Evolutionary conservation across 2,329 filamentous ascomycete species (phyloP).

Genomic region (Chrysoporthe puriensis): DNA sequence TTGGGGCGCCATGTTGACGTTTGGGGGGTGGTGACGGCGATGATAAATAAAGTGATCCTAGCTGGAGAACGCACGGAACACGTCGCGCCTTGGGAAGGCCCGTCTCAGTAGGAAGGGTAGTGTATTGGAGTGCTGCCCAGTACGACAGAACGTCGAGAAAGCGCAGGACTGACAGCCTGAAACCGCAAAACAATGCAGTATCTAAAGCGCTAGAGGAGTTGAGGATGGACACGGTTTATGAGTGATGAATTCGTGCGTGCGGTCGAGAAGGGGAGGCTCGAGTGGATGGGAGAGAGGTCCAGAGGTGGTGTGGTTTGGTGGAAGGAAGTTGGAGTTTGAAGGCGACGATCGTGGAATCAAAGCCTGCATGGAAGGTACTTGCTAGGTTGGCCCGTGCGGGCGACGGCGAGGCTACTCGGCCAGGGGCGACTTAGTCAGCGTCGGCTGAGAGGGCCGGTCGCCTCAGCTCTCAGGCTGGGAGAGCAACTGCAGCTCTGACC

Average conservation of each 20-base stretch:
- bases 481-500: background rate
- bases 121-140: conserved; percentile 2
- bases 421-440: background rate
- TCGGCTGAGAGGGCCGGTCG: background rate
- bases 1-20: conserved; percentile 63
- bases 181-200: background rate
- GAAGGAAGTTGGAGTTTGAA: conserved; percentile 3
- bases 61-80: conserved; percentile 7
- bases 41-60: conserved; percentile 25
- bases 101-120: background rate
- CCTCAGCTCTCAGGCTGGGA: background rate
- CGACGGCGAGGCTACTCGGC: background rate
- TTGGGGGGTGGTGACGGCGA: background rate
- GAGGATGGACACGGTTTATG: background rate
- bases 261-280: background rate
- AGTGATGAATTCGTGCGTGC: background rate
- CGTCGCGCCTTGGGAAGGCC: background rate
- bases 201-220: background rate
- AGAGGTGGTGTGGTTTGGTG: background rate
- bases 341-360: conserved; percentile 15
- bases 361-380: conserved; percentile 12
- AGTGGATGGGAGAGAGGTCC: background rate
- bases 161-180: background rate
- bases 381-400: conserved; percentile 11
- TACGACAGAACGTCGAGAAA: background rate